Conservation (phyloP, 305 asterid genomes). For the Coffea humblotiana region DNA sequence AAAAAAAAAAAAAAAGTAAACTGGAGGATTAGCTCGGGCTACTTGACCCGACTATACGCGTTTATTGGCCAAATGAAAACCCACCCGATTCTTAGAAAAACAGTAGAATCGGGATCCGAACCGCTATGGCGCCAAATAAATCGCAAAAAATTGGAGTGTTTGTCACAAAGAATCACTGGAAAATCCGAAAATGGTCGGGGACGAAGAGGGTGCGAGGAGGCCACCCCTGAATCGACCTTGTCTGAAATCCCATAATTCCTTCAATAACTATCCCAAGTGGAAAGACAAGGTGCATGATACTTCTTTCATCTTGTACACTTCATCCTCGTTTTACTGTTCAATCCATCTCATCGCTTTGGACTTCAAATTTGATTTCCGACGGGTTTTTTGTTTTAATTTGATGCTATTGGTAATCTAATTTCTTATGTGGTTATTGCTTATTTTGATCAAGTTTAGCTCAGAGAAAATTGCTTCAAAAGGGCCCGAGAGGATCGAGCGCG, state of each 20-base stretch:
- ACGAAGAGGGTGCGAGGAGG: slow-evolving; percentile 29
- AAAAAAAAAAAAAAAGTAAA: too few relatives aligned
- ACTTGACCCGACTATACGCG: neutral
- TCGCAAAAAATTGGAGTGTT: neutral
- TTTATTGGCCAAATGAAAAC: neutral
- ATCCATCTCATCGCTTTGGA: neutral
- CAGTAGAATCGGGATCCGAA: neutral
- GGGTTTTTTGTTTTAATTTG: neutral
- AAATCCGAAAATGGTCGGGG: slow-evolving; percentile 46
- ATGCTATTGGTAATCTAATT: neutral
- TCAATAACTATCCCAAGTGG: slow-evolving; percentile 67
- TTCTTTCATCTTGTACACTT: neutral
- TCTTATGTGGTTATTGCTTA: neutral
- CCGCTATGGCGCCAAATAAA: slow-evolving; percentile 19
- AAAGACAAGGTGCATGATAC: slow-evolving; percentile 55
- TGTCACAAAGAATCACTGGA: neutral
- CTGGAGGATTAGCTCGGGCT: too few relatives aligned
- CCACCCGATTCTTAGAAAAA: neutral
- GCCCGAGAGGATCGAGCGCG: slow-evolving; percentile 73
- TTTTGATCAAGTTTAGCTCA: slow-evolving; percentile 48
- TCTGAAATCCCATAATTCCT: slow-evolving; percentile 43
- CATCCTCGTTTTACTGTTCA: neutral
- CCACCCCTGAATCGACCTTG: slow-evolving; percentile 38
- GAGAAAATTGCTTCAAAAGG: slow-evolving; percentile 84
- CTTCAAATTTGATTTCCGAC: neutral